Base-by-base conservation (phyloP, 345 rosid species). In the Draba incana region DNA sequence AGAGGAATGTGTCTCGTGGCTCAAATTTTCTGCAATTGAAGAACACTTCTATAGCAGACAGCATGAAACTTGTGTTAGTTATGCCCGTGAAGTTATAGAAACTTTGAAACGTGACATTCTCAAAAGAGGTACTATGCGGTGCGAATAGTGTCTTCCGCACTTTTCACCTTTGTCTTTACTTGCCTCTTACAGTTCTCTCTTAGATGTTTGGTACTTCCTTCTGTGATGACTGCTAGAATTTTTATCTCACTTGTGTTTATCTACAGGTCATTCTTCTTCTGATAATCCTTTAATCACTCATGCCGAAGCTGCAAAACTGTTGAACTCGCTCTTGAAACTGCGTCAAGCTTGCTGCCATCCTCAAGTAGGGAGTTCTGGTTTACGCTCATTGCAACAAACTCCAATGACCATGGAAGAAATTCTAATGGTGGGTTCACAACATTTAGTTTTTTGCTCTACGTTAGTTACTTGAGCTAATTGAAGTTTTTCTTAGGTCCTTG, bases 331-430 rank as follows among this genome's bases (percentile, higher is more conserved):
- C 69, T 82, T 93, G 85, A 93, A 90, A 79, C 93, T 93, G 82
- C 98, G 98, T 43, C 98, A 93, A 75, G 98, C 98, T 74, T 93
- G 98, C 77, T 93, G 98, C 80, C 97, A 93, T 69, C 98, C 98
- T 67, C 98, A 93, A 90, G 97, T 93, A 13, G 98, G 98, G 76
- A 90, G 94, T 70, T 93, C 89, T 65, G 97, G 98, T 50, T 60
- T 93, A 70, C 96, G 94, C 55, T 84, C 98, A 64, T 68, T 90
- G 81, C 98, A 93, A 55, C 97, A 93, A 57, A 71, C 89, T 10
- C 98, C 98, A 62, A 90, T 93, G 96, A 85, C 96, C 16, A 93
- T 93, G 98, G 96, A 88, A 68, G 97, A 93, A 78, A 86, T 93
- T 75, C 68, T 88, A 71, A 80, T 81, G 96, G 98, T 88, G 68